Evolutionary conservation across 2,329 filamentous ascomycete species (phyloP), one percentile per base, ranked within the genome.

Genomic region (Pestalotiopsis sp.): DNA sequence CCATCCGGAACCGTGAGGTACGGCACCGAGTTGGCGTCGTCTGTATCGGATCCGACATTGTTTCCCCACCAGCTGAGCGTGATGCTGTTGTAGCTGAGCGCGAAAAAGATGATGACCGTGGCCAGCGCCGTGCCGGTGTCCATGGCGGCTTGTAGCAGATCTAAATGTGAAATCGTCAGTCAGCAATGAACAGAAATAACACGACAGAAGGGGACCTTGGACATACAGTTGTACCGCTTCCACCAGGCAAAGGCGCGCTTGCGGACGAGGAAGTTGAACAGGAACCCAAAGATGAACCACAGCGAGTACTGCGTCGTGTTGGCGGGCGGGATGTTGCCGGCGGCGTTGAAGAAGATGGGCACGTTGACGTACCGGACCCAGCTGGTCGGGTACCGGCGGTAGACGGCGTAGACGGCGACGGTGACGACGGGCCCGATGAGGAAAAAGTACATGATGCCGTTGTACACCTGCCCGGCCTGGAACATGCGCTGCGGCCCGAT

Each of bases 41-140:
- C 74, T 0, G 78, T 80, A 67, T 80, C 70, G 0, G 75, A 74
- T 11, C 79, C 78, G 1, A 80, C 79, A 0, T 69, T 78, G 31
- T 79, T 80, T 1, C 78, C 78, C 78, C 78, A 80, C 78, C 78
- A 80, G 13, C 72, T 75, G 63, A 79, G 71, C 13, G 63, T 73
- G 27, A 77, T 71, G 25, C 72, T 71, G 27, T 78, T 74, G 25
- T 79, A 80, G 13, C 75, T 76, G 4, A 79, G 70, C 0, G 75
- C 76, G 63, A 78, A 78, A 68, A 79, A 79, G 27, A 79, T 79
- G 36, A 78, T 65, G 7, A 78, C 72, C 0, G 76, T 78, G 1
- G 74, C 76, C 4, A 79, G 68, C 0, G 78, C 77, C 1, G 78
- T 79, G 4, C 78, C 78, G 0, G 78, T 79, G 67, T 79, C 78